A percentile compares a stretch with the other conserved stretches of the same genome.
Conservation (phyloP, 345 rosid species). For the Ceriops tagal region DNA sequence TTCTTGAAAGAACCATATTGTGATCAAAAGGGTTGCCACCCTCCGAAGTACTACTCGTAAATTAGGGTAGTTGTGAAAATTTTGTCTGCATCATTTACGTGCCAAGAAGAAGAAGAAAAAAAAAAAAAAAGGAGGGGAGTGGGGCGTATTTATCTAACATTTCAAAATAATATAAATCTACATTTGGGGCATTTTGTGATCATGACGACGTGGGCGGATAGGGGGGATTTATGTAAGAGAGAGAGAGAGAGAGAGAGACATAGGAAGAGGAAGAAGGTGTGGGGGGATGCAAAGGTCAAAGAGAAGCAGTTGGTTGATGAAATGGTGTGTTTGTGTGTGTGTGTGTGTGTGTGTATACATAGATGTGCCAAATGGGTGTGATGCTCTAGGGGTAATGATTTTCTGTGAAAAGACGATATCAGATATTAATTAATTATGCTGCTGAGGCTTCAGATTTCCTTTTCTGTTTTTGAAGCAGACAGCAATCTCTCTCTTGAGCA, state of each 20-base stretch:
- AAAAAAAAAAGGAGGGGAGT: too few relatives aligned
- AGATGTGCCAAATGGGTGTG: too few relatives aligned
- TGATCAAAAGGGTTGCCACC: too few relatives aligned
- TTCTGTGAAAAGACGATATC: constrained; percentile 22
- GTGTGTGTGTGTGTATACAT: too few relatives aligned
- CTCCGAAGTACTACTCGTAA: too few relatives aligned
- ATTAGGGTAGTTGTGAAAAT: too few relatives aligned
- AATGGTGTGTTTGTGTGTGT: too few relatives aligned
- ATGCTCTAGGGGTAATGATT: constrained; percentile 36
- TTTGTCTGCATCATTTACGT: too few relatives aligned
- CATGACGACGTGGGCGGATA: constrained; percentile 43
- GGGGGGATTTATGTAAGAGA: neutral
- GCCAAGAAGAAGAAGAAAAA: too few relatives aligned
- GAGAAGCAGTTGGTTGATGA: constrained; percentile 48
- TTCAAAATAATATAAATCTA: neutral
- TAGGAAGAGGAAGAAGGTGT: neutral
- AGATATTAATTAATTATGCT: constrained; percentile 19
- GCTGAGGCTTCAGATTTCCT: constrained; percentile 27
- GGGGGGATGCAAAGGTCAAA: constrained; percentile 55
- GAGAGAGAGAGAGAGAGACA: constrained; percentile 16
- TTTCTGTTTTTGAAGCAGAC: neutral
- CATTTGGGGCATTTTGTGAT: constrained; percentile 22
- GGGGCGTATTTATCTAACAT: too few relatives aligned
- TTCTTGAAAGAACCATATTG: too few relatives aligned
- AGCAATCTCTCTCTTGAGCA: constrained; percentile 10